These are phyloP conservation scores for Metarhizium guizhouense DNA, from an alignment of 2,329 filamentous ascomycete genomes.

Conservation along the genomic window DNA sequence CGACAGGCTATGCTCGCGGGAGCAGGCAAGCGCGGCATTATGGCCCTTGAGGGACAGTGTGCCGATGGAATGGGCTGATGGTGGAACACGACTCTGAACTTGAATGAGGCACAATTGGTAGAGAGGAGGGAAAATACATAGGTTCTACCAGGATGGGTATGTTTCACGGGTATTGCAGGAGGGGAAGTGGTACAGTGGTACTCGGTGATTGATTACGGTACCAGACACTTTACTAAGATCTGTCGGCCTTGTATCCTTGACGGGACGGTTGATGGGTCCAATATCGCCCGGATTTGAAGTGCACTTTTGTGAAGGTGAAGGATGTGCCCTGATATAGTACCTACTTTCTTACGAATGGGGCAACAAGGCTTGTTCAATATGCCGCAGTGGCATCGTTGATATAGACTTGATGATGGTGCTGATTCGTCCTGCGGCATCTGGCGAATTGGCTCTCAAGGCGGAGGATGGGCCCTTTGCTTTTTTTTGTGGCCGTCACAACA, in stretches of 20 bases:
- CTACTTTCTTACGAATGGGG: constrained; percentile 8
- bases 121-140: constrained; percentile 11
- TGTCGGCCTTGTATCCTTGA: constrained; percentile 14
- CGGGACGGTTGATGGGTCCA: neutral
- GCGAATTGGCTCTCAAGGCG: constrained; percentile 7
- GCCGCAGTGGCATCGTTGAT: neutral
- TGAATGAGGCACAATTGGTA: constrained; percentile 15
- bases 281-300: constrained; percentile 7
- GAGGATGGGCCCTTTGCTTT: constrained; percentile 9
- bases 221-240: constrained; percentile 13
- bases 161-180: too few species aligned
- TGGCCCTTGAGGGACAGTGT: constrained; percentile 14
- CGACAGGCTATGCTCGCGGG: constrained; percentile 14
- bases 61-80: constrained; percentile 9
- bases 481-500: constrained; percentile 12
- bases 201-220: constrained; percentile 2
- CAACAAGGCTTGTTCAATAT: constrained; percentile 1
- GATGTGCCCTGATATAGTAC: constrained; percentile 8
- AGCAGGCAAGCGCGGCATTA: constrained; percentile 10
- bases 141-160: constrained; percentile 10
- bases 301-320: constrained; percentile 10
- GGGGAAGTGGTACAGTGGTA: too few species aligned
- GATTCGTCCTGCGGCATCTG: neutral
- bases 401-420: neutral
- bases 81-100: constrained; percentile 17